Evolutionary conservation across 768 basidiomycete genomes (phyloP), one percentile per base, ranked within the genome.

Genomic region (Podaxis pistillaris): DNA sequence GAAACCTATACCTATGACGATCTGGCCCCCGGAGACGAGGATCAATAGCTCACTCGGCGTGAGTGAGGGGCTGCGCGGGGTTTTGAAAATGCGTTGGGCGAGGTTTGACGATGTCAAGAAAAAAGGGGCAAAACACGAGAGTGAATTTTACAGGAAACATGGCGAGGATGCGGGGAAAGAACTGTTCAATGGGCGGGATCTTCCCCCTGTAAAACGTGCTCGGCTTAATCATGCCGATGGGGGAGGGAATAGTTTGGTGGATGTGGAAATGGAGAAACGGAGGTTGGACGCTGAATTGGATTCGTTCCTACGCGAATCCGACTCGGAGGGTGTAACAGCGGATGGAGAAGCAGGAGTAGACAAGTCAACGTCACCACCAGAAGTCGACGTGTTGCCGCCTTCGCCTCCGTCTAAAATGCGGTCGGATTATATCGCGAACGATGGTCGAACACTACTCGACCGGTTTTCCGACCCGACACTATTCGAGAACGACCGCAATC

Each of bases 11-110:
- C 93, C 92, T 13, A 71, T 89, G 24, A 80, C 87, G 1, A 72
- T 91, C 9, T 93, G 91, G 90, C 91, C 92, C 0, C 84, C 90
- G 22, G 88, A 93, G 69, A 85, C 91, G 58, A 85, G 91, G 30
- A 89, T 93, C 52, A 88, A 82, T 68, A 82, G 78, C 67, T 90
- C 85, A 58, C 76, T 94, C 38, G 90, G 90, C 17, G 83, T 85
- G 64, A 83, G 88, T 2, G 82, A 85, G 63, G 89, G 88, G 2
- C 70, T 93, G 36, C 87, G 85, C 68, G 91, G 87, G 12, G 67
- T 72, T 5, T 80, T 94, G 44, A 78, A 77, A 59, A 88, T 94
- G 85, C 84, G 93, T 26, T 93, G 90, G 90, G 93, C 93, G 0
- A 78, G 75, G 62, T 69, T 67, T 28, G 83, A 84, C 30, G 93